A percentile compares a stretch with the other conserved stretches of the same genome.
Conservation (phyloP, 176 grass and related monocot genomes). For the Miscanthus lutarioriparius region DNA sequence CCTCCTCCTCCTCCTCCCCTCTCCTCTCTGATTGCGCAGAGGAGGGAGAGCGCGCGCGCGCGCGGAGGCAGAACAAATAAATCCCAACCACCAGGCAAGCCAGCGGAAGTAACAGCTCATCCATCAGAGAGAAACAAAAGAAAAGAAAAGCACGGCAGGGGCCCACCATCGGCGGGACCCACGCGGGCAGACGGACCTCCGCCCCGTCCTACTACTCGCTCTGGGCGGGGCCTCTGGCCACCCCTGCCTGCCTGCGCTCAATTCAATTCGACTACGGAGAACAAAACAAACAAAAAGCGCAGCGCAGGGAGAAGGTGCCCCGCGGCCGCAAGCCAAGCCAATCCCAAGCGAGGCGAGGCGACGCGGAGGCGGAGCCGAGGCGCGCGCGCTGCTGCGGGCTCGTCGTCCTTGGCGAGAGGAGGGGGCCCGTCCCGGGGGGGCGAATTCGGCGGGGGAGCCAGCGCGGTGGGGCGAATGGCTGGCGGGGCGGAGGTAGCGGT, state of each 20-base stretch:
- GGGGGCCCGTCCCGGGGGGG: background rate
- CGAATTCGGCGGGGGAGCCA: background rate
- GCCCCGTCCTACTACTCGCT: background rate
- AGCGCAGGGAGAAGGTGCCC: slow-evolving; percentile 15
- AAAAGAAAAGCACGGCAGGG: background rate
- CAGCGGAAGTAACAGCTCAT: slow-evolving; percentile 47
- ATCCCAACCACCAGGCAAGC: slow-evolving; percentile 33
- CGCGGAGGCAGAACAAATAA: slow-evolving; percentile 2
- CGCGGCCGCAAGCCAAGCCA: slow-evolving; percentile 26
- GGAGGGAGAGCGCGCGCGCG: no score
- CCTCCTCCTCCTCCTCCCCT: no score
- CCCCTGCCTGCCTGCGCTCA: slow-evolving; percentile 24
- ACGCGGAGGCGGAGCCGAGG: background rate
- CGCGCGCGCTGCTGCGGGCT: background rate
- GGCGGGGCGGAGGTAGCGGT: slow-evolving; percentile 23
- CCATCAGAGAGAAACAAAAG: background rate
- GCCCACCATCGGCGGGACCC: slow-evolving; percentile 6
- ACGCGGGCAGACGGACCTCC: background rate
- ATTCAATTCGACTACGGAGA: slow-evolving; percentile 52
- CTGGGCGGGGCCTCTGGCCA: background rate
- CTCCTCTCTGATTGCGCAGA: background rate
- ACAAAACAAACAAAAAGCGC: slow-evolving; percentile 24
- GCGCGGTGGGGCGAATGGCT: slow-evolving; percentile 8
- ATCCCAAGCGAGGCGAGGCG: background rate
- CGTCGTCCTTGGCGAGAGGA: no score